Base-by-base conservation (phyloP, 495 filamentous ascomycete genomes). In the Trichoderma erinaceum region DNA sequence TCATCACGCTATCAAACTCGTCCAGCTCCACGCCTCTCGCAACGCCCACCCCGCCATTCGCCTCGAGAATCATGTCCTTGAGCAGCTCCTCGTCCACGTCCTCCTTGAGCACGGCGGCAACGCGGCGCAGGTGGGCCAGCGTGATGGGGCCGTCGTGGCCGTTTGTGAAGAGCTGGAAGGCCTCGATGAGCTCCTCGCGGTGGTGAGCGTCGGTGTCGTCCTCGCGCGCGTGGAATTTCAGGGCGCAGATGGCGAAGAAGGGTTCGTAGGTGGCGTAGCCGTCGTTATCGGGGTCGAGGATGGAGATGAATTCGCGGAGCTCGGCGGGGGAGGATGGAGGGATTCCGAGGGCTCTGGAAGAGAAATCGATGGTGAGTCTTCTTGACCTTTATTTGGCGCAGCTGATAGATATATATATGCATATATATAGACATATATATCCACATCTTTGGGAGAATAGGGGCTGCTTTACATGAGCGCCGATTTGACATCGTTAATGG, bases 41-140 rank as follows among this genome's bases (percentile, higher is more conserved):
- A 11, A 93, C 82, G 15, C 89, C 89, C 7, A 80, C 86, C 4
- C 91, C 92, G 0, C 90, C 92, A 77, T 93, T 96, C 70, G 92
- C 95, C 81, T 97, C 95, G 48, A 90, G 74, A 58, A 99, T 88
- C 95, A 99, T 99, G 82, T 97, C 92, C 77, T 82, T 84, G 71
- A 99, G 78, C 75, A 96, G 72, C 25, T 90, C 85, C 71, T 97
- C 95, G 21, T 83, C 83, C 41, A 97, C 87, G 69, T 90, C 84
- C 72, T 96, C 92, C 76, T 91, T 89, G 73, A 99, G 76, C 69
- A 92, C 86, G 72, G 84, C 87, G 66, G 94, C 93, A 66, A 98
- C 87, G 72, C 90, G 82, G 75, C 84, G 86, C 75, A 99, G 78
- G 75, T 94, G 86, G 25, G 79, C 79, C 63, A 98, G 70, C 13